Evolutionary conservation across 2,329 filamentous ascomycete genomes (phyloP).

Genomic region (Penicillium sp.): DNA sequence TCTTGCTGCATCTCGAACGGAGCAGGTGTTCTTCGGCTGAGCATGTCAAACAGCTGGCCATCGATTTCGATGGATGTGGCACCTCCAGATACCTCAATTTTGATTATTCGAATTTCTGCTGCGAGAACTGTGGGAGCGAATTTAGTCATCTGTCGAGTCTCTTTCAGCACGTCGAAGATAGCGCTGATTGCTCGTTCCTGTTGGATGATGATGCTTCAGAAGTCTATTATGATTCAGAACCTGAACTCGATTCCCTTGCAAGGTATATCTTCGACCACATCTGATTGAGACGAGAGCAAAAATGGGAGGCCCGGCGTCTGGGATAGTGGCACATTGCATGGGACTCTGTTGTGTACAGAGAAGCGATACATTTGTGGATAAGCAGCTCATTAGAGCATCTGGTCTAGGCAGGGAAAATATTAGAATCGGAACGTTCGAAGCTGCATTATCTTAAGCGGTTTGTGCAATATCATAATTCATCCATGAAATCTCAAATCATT

Average conservation of each 20-base stretch:
- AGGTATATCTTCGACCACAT: neutral
- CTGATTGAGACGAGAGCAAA: neutral
- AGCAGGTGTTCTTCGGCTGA: neutral
- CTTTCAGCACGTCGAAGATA: neutral
- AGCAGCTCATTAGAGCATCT: no score
- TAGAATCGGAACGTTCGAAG: no score
- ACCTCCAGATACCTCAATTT: neutral
- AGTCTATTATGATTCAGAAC: neutral
- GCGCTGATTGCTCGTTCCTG: neutral
- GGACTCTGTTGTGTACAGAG: no score
- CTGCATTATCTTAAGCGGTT: no score
- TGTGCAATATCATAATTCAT: neutral
- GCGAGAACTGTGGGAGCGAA: neutral
- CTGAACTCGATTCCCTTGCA: neutral
- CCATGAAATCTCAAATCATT: neutral
- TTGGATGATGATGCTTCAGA: neutral
- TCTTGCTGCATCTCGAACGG: neutral
- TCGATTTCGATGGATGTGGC: rapidly evolving
- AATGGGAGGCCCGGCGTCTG: no score
- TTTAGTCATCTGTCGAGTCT: neutral
- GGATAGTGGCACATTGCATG: no score
- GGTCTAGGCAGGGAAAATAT: no score
- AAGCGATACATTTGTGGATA: no score
- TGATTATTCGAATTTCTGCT: neutral
- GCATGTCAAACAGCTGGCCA: neutral